Conservation (phyloP, 2,329 filamentous ascomycete species). For the Apiospora aurea region DNA sequence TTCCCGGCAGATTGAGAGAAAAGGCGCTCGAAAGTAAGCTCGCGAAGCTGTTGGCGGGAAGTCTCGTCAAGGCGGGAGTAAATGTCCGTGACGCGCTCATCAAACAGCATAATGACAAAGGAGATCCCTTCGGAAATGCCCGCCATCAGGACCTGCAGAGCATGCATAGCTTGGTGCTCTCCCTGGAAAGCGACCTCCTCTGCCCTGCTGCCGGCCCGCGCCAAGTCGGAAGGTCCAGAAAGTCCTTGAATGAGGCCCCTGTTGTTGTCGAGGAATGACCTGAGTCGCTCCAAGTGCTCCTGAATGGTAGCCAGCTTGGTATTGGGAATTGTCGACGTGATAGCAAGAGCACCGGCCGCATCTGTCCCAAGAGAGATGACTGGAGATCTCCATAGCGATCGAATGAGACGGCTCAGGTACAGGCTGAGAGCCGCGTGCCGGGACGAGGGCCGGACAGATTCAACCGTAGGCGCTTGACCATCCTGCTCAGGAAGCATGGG, state of each 20-base stretch:
- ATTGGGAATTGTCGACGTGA: slow-evolving; percentile 71
- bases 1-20: slow-evolving; percentile 83
- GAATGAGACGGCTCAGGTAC: slow-evolving; percentile 87
- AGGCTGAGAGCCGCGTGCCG: slow-evolving; percentile 87
- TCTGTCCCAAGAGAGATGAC: slow-evolving; percentile 67
- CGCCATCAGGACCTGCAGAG: slow-evolving; percentile 82
- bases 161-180: slow-evolving; percentile 91
- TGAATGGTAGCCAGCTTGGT: slow-evolving; percentile 79
- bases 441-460: slow-evolving; percentile 86
- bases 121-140: slow-evolving; percentile 97
- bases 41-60: slow-evolving; percentile 72
- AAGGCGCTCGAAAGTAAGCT: slow-evolving; percentile 85
- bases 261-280: slow-evolving; percentile 86
- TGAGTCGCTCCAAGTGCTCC: slow-evolving; percentile 78
- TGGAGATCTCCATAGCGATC: slow-evolving; percentile 83
- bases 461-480: slow-evolving; percentile 75
- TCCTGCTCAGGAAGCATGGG: slow-evolving; percentile 81
- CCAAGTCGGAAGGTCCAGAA: slow-evolving; percentile 87
- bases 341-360: slow-evolving; percentile 65
- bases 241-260: slow-evolving; percentile 91
- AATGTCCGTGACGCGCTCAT: slow-evolving; percentile 91
- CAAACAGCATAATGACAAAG: slow-evolving; percentile 93
- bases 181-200: slow-evolving; percentile 93
- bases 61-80: slow-evolving; percentile 76
- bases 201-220: slow-evolving; percentile 78